Evolutionary conservation across 176 grass and related monocot genomes (phyloP), one percentile per base, ranked within the genome.

Genomic region (Oryza longistaminata): DNA sequence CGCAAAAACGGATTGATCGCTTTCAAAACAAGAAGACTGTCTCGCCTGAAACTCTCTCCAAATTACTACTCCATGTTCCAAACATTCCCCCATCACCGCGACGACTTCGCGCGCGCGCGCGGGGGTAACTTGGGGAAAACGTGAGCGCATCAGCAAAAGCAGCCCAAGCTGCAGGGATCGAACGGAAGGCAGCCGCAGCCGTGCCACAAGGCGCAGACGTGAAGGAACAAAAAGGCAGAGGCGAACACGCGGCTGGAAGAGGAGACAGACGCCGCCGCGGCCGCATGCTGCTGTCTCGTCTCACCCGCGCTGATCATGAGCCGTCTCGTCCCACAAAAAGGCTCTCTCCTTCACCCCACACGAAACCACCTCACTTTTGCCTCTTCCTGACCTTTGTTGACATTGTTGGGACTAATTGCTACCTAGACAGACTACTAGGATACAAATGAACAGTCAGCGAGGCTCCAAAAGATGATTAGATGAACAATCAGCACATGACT

Each of bases 211-310:
- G 9, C 70, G 42, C 39, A 64, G 3, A 19, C 81, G 81, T 73
- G 52, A 82, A 82, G 69, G 69, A 21, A 73, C 52, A 3, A 64
- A 83, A 73, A 64, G 53, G 17, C 53, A 15, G 39, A 40, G 39
- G 39, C 39, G 39, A 40, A 40, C 39, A 40, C 39, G 39, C 39
- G 39, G 39, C 39, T 7, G 39, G 6, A 35, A 6, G 37, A 39
- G 6, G 34, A 39, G 37, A 39, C 37, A 39, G 37, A 1, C 68
- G 34, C 34, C 68, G 34, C 34, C 5, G 37, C 8, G 42, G 66
- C 31, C 33, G 29, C 66, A 52, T 71, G 68, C 49, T 19, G 10
- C 24, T 45, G 39, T 58, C 52, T 16, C 52, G 6, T 66, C 40
- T 78, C 76, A 17, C 45, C 76, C 40, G 25, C 66, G 64, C 5